Base-by-base conservation (phyloP, 768 basidiomycete genomes). In the Strobilomyces confusus region DNA sequence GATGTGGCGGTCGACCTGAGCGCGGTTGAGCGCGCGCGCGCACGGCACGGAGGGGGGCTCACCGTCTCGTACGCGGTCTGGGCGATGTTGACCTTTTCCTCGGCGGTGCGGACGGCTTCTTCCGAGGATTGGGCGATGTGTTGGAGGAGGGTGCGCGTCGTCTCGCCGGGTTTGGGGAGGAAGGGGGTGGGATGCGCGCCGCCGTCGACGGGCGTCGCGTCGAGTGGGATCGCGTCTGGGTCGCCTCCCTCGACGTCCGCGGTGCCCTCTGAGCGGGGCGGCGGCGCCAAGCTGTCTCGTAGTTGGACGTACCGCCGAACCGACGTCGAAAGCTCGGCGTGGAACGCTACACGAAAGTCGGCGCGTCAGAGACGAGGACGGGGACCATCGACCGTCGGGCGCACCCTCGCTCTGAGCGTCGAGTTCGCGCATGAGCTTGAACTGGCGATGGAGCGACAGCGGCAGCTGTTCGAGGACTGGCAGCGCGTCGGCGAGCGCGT, bases 1-100 rank as follows among this genome's bases (percentile, higher is more conserved):
- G 26, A 89, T 83, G 62, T 92, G 89, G 33, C 91, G 78, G 57
- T 92, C 87, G 13, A 92, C 80, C 91, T 93, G n/a, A n/a, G n/a
- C n/a, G n/a, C n/a, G n/a, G n/a, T n/a, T n/a, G n/a, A n/a, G n/a
- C n/a, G n/a, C n/a, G n/a, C n/a, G n/a, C n/a, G n/a, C n/a, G n/a
- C n/a, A n/a, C n/a, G n/a, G n/a, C n/a, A n/a, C n/a, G n/a, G n/a
- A n/a, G n/a, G n/a, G 19, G 32, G 32, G 63, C 82, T 54, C 64
- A 90, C 90, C 33, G 83, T 81, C 60, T 89, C 85, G 59, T 82
- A 80, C 23, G 82, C 80, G 11, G 87, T 79, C 58, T 81, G 80
- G 3, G 89, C 85, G 17, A 92, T 75, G 58, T 83, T 88, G 29
- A 87, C 79, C 64, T 92, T 92, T 67, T 93, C 90, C 56, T 89